Percentiles rank a stretch among this genome's conserved stretches.
Conservation (phyloP, 306 rosid genomes). For the Malus sieversii region DNA sequence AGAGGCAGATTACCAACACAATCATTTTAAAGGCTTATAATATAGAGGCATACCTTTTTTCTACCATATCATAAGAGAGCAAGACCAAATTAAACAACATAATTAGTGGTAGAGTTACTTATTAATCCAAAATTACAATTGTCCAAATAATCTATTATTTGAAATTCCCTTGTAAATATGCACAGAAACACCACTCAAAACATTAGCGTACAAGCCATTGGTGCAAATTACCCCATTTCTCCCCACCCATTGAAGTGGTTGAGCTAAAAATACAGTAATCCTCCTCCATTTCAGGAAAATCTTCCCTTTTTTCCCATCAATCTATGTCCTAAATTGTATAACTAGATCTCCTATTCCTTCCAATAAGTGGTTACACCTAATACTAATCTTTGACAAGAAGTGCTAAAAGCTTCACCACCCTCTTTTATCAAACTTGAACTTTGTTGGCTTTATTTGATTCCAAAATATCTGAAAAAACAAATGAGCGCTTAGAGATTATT, state of each 20-base stretch:
- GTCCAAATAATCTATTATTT: not conserved
- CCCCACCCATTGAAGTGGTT: constrained; percentile 42
- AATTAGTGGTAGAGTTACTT: not conserved
- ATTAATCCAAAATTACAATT: not conserved
- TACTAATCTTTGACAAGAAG: constrained; percentile 2
- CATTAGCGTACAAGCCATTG: constrained; percentile 26
- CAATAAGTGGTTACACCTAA: constrained; percentile 28
- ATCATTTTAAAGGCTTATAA: not conserved
- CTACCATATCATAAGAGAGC: not conserved
- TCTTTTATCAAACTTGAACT: not conserved
- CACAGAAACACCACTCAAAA: not conserved
- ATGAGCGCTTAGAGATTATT: not conserved
- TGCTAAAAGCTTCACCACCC: constrained; percentile 1
- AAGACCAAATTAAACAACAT: not conserved
- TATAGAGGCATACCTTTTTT: not conserved
- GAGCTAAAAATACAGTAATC: constrained; percentile 16
- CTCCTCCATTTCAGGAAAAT: not conserved
- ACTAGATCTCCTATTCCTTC: not conserved
- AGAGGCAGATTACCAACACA: not conserved
- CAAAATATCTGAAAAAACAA: not conserved
- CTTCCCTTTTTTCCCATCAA: not conserved
- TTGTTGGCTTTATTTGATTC: not conserved
- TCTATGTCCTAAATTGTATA: not conserved
- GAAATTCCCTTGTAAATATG: not conserved
- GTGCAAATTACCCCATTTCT: constrained; percentile 13